Conservation (phyloP, 2,329 filamentous ascomycete species). For the Aspergillus proliferans region DNA sequence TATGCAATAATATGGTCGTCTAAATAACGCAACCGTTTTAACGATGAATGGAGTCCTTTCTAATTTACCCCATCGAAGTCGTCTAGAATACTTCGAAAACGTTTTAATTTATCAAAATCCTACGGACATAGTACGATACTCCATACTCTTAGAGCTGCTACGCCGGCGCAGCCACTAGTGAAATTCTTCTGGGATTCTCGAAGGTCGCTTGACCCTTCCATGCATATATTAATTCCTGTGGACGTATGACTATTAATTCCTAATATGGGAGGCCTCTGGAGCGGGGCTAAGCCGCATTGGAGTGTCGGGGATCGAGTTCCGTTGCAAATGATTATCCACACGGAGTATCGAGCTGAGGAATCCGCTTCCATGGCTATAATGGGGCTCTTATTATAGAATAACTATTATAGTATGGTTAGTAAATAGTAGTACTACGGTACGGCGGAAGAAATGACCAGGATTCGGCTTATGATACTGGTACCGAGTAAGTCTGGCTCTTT, state of each 20-base stretch:
- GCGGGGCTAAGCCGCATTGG: background rate
- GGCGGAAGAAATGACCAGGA: no score
- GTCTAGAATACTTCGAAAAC: background rate
- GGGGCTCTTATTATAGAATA: no score
- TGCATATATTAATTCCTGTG: background rate
- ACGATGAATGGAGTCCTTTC: background rate
- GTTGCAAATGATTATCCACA: background rate
- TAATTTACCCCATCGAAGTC: background rate
- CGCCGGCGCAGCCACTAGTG: background rate
- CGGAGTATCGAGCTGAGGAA: slow-evolving; percentile 7
- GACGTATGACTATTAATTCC: background rate
- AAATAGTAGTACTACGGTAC: no score
- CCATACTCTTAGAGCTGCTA: background rate
- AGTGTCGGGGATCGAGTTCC: no score
- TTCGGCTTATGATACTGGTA: no score
- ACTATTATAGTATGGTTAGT: no score
- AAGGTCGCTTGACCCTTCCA: background rate
- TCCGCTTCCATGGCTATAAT: no score
- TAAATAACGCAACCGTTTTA: no score
- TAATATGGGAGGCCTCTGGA: no score
- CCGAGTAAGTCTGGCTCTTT: background rate
- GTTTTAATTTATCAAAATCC: background rate
- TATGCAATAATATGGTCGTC: no score
- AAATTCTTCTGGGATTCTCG: background rate
- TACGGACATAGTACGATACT: background rate